A percentile compares a stretch with the other conserved stretches of the same genome.
phyloP scores from a whole-genome alignment of 129 eudicot species.

The Apium graveolens region DNA sequence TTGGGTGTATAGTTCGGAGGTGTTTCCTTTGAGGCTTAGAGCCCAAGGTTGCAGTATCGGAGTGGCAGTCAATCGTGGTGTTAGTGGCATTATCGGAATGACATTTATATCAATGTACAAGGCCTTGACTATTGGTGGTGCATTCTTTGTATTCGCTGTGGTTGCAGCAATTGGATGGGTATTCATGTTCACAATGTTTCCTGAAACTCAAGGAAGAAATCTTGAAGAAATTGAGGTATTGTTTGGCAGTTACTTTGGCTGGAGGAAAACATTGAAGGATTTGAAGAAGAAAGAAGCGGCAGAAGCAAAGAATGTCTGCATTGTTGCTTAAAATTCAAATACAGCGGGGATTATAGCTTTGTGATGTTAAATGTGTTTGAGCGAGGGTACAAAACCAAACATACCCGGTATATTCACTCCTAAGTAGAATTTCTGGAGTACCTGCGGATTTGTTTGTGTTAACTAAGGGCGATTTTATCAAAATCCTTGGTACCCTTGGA shows the following conservation, averaged over 20 bases:
- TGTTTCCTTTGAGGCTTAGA: conserved; percentile 20
- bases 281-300: neutral
- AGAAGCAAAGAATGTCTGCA: neutral
- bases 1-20: conserved; percentile 24
- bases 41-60: conserved; percentile 25
- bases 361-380: neutral
- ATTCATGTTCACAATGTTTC: conserved; percentile 19
- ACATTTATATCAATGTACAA: conserved; percentile 15
- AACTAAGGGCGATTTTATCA: neutral
- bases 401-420: neutral
- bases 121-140: conserved; percentile 25
- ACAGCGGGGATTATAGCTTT: neutral
- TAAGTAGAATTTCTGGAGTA: neutral
- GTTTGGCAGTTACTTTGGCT: conserved; percentile 15
- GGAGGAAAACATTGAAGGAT: conserved; percentile 11
- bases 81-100: conserved; percentile 18
- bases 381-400: neutral
- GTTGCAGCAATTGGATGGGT: conserved; percentile 13
- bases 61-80: conserved; percentile 16
- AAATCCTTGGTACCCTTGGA: neutral
- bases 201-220: conserved; percentile 23
- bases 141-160: conserved; percentile 14
- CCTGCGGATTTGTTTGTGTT: neutral
- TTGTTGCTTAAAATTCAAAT: neutral
- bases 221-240: conserved; percentile 19